These are phyloP conservation scores for Komagataella kurtzmanii DNA, from an alignment of 805 yeast species.

Conservation along the genomic window DNA sequence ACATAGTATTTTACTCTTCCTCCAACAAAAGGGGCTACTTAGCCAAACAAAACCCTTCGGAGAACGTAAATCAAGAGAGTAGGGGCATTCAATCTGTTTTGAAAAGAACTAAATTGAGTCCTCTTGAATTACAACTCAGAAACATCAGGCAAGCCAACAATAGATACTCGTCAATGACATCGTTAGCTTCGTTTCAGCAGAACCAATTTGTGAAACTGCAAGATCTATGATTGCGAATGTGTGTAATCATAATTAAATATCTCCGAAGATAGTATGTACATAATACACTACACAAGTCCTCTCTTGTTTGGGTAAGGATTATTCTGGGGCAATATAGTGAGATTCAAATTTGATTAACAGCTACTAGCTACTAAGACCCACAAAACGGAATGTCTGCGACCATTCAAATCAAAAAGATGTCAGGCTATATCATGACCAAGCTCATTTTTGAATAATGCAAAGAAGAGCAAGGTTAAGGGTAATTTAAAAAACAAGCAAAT, in stretches of 20 bases:
- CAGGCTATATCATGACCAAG: too few species aligned
- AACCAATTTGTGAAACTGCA: not conserved
- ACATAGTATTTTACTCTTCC: slow-evolving; percentile 65
- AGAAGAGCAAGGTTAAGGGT: too few species aligned
- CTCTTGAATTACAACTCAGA: not conserved
- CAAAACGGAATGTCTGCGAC: too few species aligned
- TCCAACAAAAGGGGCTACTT: slow-evolving; percentile 68
- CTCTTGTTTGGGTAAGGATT: too few species aligned
- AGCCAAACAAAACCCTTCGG: slow-evolving; percentile 12
- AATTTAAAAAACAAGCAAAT: too few species aligned
- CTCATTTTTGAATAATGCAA: too few species aligned
- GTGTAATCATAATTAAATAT: too few species aligned
- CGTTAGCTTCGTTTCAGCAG: not conserved
- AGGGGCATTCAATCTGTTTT: not conserved
- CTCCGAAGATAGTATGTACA: not conserved
- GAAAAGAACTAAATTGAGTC: not conserved
- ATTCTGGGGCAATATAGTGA: too few species aligned
- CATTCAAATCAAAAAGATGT: too few species aligned
- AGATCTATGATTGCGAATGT: not conserved
- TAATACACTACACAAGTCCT: too few species aligned
- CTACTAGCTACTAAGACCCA: too few species aligned
- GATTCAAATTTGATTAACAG: too few species aligned
- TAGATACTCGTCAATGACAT: not conserved
- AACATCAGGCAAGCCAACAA: not conserved
- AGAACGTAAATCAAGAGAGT: not conserved